Percentiles rank a stretch among this genome's conserved stretches.
Evolutionary conservation across 2,329 filamentous ascomycete genomes (phyloP).

Genomic region (Exophiala sp.): DNA sequence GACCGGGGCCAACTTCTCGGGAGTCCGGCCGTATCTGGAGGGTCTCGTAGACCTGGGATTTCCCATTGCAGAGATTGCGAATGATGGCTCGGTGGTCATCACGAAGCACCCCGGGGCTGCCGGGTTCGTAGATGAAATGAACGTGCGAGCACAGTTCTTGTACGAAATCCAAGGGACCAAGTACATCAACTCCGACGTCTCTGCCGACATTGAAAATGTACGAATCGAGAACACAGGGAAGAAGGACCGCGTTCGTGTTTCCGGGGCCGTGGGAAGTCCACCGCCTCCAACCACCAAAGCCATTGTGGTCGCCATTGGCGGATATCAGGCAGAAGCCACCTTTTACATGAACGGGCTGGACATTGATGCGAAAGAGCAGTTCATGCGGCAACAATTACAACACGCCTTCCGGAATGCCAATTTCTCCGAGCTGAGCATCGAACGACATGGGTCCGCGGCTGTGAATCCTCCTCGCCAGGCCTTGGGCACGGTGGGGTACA

Average conservation of each 20-base stretch:
- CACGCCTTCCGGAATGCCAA: constrained; percentile 29
- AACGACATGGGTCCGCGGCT: constrained; percentile 34
- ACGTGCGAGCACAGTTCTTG: constrained; percentile 42
- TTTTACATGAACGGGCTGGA: constrained; percentile 44
- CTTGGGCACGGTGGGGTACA: constrained; percentile 35
- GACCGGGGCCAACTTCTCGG: constrained; percentile 15
- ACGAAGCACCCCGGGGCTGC: constrained; percentile 43
- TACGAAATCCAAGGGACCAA: constrained; percentile 46
- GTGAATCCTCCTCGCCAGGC: constrained; percentile 38
- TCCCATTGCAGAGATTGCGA: constrained; percentile 46
- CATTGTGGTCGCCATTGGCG: constrained; percentile 45
- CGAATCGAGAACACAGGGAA: constrained; percentile 32
- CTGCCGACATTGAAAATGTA: constrained; percentile 38
- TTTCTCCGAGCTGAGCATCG: constrained; percentile 36
- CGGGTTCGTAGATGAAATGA: constrained; percentile 36
- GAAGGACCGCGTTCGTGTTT: constrained; percentile 35
- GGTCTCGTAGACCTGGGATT: constrained; percentile 35
- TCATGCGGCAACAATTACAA: constrained; percentile 18
- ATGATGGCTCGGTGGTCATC: constrained; percentile 42
- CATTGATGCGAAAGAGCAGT: constrained; percentile 38
- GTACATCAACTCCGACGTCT: constrained; percentile 46
- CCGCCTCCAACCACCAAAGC: constrained; percentile 49
- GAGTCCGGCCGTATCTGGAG: constrained; percentile 39
- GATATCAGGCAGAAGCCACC: constrained; percentile 44
- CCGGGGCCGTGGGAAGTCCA: constrained; percentile 37